phyloP scores from a whole-genome alignment of 805 yeast genomes.

The Wickerhamomyces queroliae region DNA sequence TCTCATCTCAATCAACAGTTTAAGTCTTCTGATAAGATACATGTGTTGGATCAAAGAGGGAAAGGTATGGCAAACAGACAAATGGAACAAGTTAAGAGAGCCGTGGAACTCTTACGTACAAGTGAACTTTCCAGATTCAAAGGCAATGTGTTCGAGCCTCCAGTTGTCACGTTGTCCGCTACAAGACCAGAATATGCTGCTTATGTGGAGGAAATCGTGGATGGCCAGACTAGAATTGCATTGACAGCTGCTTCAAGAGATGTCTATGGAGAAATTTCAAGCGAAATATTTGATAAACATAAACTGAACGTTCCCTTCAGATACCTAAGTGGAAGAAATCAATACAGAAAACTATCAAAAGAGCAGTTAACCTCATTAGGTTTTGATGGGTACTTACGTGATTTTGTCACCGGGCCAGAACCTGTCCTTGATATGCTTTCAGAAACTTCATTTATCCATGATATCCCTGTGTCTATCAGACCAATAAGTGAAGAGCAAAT shows the following conservation, averaged over 20 bases:
- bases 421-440: conserved; percentile 70
- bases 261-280: conserved; percentile 42
- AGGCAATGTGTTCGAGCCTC: conserved; percentile 61
- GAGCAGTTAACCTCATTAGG: conserved; percentile 44
- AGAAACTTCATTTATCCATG: conserved; percentile 41
- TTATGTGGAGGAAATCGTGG: conserved; percentile 53
- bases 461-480: conserved; percentile 57
- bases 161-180: conserved; percentile 58
- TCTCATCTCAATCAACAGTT: conserved; percentile 29
- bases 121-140: conserved; percentile 28
- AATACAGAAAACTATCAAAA: conserved; percentile 20
- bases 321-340: conserved; percentile 27
- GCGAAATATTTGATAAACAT: conserved; percentile 31
- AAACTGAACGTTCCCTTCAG: conserved; percentile 49
- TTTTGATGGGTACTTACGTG: conserved; percentile 75
- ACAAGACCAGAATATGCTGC: conserved; percentile 43
- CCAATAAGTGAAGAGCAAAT: conserved; percentile 32
- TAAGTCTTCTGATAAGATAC: conserved; percentile 45
- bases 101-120: conserved; percentile 38
- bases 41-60: conserved; percentile 31
- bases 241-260: conserved; percentile 52
- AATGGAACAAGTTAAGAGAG: conserved; percentile 24
- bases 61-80: conserved; percentile 1
- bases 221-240: conserved; percentile 47
- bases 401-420: conserved; percentile 66